A percentile compares a stretch with the other conserved stretches of the same genome.
phyloP scores from a whole-genome alignment of 2,329 filamentous ascomycete species.

The Venturia asperata region DNA sequence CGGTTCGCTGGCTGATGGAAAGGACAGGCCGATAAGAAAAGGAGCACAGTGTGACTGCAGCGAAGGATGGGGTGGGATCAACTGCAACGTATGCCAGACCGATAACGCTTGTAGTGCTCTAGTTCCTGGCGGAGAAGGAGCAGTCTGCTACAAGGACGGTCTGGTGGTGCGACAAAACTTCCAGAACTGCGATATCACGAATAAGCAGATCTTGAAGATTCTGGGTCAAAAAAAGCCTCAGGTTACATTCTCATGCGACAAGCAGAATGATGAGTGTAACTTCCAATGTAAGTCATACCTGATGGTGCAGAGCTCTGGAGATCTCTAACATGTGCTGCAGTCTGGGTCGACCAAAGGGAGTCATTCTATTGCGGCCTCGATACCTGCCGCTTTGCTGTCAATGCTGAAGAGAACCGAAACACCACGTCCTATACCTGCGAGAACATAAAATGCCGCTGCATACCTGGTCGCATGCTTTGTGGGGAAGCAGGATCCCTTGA shows the following conservation, averaged over 20 bases:
- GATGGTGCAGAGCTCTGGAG: conserved; percentile 25
- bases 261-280: conserved; percentile 68
- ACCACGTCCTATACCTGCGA: conserved; percentile 79
- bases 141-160: conserved; percentile 86
- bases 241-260: conserved; percentile 88
- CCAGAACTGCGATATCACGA: conserved; percentile 97
- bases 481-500: conserved; percentile 88
- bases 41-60: conserved; percentile 73
- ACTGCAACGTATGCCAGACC: conserved; percentile 87
- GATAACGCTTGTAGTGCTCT: conserved; percentile 79
- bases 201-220: conserved; percentile 83
- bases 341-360: conserved; percentile 91
- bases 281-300: conserved; percentile 69
- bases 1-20: conserved; percentile 68
- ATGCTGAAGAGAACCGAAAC: conserved; percentile 65
- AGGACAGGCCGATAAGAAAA: conserved; percentile 67
- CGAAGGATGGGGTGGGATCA: conserved; percentile 92
- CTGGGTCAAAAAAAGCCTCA: conserved; percentile 80
- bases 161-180: conserved; percentile 90
- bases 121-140: conserved; percentile 74
- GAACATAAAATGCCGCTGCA: conserved; percentile 77
- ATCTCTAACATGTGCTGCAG: conserved; percentile 37
- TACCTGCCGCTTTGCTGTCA: conserved; percentile 66
- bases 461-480: conserved; percentile 87
- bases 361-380: conserved; percentile 94